phyloP scores from a whole-genome alignment of 176 grass and related monocot species.

The Carex pumila region DNA sequence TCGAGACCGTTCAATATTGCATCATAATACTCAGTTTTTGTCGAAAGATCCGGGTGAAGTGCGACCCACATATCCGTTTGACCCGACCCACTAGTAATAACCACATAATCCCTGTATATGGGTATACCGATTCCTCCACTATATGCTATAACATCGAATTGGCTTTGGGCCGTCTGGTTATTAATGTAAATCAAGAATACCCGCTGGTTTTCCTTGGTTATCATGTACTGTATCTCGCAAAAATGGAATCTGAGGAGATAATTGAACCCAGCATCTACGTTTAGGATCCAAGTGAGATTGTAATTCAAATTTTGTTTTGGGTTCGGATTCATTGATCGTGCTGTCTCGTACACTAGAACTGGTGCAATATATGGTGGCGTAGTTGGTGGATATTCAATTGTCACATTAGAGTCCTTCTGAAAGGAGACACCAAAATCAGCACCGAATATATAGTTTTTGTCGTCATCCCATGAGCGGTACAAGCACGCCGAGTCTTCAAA shows the following conservation, averaged over 20 bases:
- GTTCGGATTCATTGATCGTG: slow-evolving; percentile 15
- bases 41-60: slow-evolving; percentile 27
- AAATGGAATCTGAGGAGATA: slow-evolving; percentile 34
- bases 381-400: neutral
- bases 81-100: slow-evolving; percentile 14
- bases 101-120: slow-evolving; percentile 17
- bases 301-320: slow-evolving; percentile 8
- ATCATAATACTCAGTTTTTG: neutral
- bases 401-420: neutral
- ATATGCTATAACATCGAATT: slow-evolving; percentile 14
- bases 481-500: slow-evolving; percentile 5
- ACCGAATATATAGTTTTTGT: neutral
- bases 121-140: slow-evolving; percentile 23
- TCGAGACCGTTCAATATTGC: slow-evolving; percentile 47
- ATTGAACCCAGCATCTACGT: neutral
- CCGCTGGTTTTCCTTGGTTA: slow-evolving; percentile 8
- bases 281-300: slow-evolving; percentile 36
- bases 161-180: slow-evolving; percentile 15
- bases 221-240: slow-evolving; percentile 23
- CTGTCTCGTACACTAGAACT: slow-evolving; percentile 9
- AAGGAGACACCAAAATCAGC: slow-evolving; percentile 3
- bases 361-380: slow-evolving; percentile 12
- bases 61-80: slow-evolving; percentile 35
- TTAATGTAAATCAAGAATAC: slow-evolving; percentile 28
- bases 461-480: slow-evolving; percentile 19